Base-by-base conservation (phyloP, 106 monocot genomes). In the Xerophyta viscosa region DNA sequence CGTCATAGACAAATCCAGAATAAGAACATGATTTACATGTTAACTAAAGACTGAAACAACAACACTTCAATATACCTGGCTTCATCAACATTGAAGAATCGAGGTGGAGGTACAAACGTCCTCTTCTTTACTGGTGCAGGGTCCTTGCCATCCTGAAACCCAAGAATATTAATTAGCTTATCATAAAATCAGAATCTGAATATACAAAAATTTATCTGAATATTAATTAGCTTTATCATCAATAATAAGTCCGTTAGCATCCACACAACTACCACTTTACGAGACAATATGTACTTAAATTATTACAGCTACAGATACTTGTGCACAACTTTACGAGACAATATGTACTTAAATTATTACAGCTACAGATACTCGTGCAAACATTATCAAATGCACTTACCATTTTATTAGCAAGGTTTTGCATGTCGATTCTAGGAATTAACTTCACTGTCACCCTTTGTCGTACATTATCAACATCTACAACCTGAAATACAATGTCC, bases 391-490 rank as follows among this genome's bases (percentile, higher is more conserved):
- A n/a, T n/a, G n/a, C n/a, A n/a, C 33, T 58, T 77, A 90, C 98
- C 76, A 86, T 23, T 64, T 99, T 99, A 67, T 80, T 80, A 48
- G 90, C 82, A 74, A 90, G 65, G 19, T 60, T 52, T 67, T 86
- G 98, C 46, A 99, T 63, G 77, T 99, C 98, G 62, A 99, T 69
- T 48, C 90, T 86, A 44, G 90, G 90, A 48, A 99, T 86, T 19
- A 99, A 77, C 69, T 99, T 99, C 21, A 99, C 90, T 0, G 77
- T 86, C 6, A 99, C 98, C 24, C 54, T 90, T 46, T 99, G 98
- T 1, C 90, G 79, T 19, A 90, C 90, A 77, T 99, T 90, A 54
- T 99, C 98, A 30, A 99, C 98, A 69, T 91, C 90, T 64, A 91
- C 86, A 62, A 99, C 86, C 90, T 99, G 64, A 20, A 80, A 9